Evolutionary conservation across 306 rosid genomes (phyloP).

Genomic region (Cucumis hystrix): DNA sequence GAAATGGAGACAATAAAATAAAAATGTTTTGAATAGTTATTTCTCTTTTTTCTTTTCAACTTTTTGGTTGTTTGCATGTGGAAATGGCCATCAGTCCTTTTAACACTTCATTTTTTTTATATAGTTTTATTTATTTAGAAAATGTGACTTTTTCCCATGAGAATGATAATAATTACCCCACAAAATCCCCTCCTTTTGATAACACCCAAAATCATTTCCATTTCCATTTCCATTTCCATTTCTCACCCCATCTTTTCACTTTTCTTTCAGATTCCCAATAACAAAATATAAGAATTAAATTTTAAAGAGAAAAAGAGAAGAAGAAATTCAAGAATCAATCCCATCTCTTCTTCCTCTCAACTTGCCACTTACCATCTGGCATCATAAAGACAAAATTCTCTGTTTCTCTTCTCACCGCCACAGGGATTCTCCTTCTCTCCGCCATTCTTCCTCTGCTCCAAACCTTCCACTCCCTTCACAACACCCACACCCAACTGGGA

Average conservation of each 20-base stretch:
- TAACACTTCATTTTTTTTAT: not conserved
- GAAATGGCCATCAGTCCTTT: not conserved
- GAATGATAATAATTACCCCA: not conserved
- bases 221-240: not conserved
- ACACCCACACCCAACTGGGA: not conserved
- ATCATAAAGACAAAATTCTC: not conserved
- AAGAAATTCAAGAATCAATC: not conserved
- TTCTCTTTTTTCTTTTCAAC: not conserved
- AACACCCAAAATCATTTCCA: not conserved
- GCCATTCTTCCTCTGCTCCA: not conserved
- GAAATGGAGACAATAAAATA: not conserved
- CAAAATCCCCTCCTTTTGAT: not conserved
- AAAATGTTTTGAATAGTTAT: not conserved
- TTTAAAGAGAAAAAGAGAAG: not conserved
- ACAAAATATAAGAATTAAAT: not conserved
- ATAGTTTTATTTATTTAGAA: no score
- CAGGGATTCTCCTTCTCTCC: not conserved
- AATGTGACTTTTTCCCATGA: not conserved
- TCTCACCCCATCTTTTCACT: not conserved
- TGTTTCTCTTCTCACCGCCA: not conserved
- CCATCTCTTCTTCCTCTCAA: not conserved
- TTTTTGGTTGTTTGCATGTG: not conserved
- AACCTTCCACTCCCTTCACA: not conserved
- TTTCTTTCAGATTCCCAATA: slow-evolving; percentile 3
- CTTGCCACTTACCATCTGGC: not conserved